Percentiles rank a stretch among this genome's conserved stretches.
Evolutionary conservation across 805 yeast genomes (phyloP).

Genomic region (Priceomyces medius): DNA sequence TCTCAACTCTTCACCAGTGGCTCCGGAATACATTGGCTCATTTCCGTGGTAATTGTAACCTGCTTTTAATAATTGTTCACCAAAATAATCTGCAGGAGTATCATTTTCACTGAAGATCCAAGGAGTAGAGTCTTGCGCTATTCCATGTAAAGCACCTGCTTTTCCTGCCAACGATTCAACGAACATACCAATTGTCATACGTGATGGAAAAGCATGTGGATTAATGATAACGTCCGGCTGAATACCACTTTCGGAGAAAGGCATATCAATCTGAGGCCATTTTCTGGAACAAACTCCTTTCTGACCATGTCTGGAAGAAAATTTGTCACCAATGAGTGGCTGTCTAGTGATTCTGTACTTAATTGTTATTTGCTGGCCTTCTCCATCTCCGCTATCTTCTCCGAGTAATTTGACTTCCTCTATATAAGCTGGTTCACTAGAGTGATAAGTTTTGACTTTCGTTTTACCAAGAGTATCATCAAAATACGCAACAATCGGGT

Average conservation of each 20-base stretch:
- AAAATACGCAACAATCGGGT: slow-evolving; percentile 88
- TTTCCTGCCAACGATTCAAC: slow-evolving; percentile 98
- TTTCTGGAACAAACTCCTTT: slow-evolving; percentile 98
- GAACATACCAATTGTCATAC: slow-evolving; percentile 99
- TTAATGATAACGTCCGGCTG: slow-evolving; percentile 97
- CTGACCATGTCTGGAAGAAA: slow-evolving; percentile 97
- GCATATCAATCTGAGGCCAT: slow-evolving; percentile 97
- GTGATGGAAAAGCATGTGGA: slow-evolving; percentile 99
- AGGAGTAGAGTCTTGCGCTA: slow-evolving; percentile 96
- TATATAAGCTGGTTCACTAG: slow-evolving; percentile 89
- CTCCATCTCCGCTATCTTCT: slow-evolving; percentile 72
- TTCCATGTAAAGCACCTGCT: slow-evolving; percentile 96
- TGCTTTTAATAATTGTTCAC: slow-evolving; percentile 81
- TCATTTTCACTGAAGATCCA: slow-evolving; percentile 90
- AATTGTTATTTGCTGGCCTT: slow-evolving; percentile 81
- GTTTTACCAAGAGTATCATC: slow-evolving; percentile 92
- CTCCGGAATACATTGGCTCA: slow-evolving; percentile 99
- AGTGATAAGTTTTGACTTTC: slow-evolving; percentile 87
- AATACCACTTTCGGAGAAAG: slow-evolving; percentile 93
- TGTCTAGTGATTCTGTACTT: slow-evolving; percentile 88
- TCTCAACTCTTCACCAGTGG: slow-evolving; percentile 94
- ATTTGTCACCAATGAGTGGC: slow-evolving; percentile 96
- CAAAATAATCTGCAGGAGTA: slow-evolving; percentile 97
- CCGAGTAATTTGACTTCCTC: slow-evolving; percentile 93
- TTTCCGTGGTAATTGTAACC: slow-evolving; percentile 98